Conservation (phyloP, 306 rosid species). For the Citrullus mucosospermus region DNA sequence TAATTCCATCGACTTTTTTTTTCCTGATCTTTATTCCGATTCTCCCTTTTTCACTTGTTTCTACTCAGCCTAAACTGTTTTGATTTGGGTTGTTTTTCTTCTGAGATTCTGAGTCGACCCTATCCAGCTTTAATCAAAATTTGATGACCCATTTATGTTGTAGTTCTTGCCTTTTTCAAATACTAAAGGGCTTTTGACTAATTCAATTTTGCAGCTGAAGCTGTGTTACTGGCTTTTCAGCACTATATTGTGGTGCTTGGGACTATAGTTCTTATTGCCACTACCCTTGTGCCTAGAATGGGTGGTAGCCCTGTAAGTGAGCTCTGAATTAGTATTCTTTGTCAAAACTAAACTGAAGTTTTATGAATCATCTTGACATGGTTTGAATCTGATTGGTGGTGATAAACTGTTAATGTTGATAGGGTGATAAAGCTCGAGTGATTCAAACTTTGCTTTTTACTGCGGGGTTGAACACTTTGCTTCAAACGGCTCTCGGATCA, state of each 20-base stretch:
- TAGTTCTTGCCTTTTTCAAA: background rate
- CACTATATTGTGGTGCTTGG: slow-evolving; percentile 98
- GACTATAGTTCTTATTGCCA: slow-evolving; percentile 65
- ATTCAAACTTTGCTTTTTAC: slow-evolving; percentile 71
- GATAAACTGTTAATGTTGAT: slow-evolving; percentile 3
- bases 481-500: slow-evolving; percentile 67
- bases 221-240: slow-evolving; percentile 66
- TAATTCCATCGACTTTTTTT: background rate
- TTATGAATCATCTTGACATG: background rate
- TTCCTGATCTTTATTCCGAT: slow-evolving; percentile 13
- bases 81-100: background rate
- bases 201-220: slow-evolving; percentile 41
- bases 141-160: background rate
- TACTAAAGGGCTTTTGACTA: slow-evolving; percentile 7
- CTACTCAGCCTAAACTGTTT: background rate
- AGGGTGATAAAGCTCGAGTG: slow-evolving; percentile 93
- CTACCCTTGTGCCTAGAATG: slow-evolving; percentile 63
- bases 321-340: background rate
- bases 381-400: background rate
- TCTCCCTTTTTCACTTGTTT: slow-evolving; percentile 9
- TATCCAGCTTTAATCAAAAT: background rate
- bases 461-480: slow-evolving; percentile 72
- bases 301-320: slow-evolving; percentile 78
- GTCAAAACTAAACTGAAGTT: background rate
- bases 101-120: background rate